phyloP scores from a whole-genome alignment of 2,329 filamentous ascomycete genomes.

The Ascomycota sp. region DNA sequence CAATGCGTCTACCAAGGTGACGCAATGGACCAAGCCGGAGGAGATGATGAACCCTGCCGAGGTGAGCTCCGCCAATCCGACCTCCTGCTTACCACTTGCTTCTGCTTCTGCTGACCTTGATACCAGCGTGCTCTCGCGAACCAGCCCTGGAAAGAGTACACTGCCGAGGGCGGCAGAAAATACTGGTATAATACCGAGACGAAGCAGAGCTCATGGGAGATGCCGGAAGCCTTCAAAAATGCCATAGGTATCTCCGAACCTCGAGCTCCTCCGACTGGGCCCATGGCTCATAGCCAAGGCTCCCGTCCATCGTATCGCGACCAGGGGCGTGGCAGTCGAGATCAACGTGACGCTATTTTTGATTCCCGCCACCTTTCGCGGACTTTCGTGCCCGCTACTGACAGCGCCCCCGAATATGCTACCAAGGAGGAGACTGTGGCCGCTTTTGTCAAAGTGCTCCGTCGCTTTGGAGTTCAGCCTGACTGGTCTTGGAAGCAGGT shows the following conservation, averaged over 20 bases:
- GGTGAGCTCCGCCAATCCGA: constrained; percentile 26
- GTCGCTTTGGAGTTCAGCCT: constrained; percentile 64
- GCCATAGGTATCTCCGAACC: constrained; percentile 40
- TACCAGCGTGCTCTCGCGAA: constrained; percentile 54
- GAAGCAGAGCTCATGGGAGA: constrained; percentile 85
- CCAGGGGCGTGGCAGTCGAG: constrained; percentile 15
- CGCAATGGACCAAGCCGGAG: constrained; percentile 85
- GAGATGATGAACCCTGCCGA: constrained; percentile 72
- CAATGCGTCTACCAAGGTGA: constrained; percentile 66
- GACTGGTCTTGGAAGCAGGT: constrained; percentile 90
- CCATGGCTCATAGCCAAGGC: constrained; percentile 16
- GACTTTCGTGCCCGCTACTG: constrained; percentile 39
- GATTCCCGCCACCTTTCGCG: constrained; percentile 15
- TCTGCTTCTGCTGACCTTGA: not conserved
- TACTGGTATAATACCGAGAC: constrained; percentile 94
- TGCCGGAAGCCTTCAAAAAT: constrained; percentile 65
- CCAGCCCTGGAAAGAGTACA: constrained; percentile 87
- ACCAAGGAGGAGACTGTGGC: constrained; percentile 76
- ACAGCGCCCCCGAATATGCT: constrained; percentile 58
- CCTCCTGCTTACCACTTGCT: not conserved
- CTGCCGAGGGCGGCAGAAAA: constrained; percentile 64
- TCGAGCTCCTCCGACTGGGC: not conserved
- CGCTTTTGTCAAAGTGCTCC: constrained; percentile 79
- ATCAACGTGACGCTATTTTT: constrained; percentile 6
- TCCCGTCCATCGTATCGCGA: constrained; percentile 15